These are phyloP conservation scores for Davidsoniella eucalypti DNA, from an alignment of 2,329 filamentous ascomycete genomes.

Conservation along the genomic window DNA sequence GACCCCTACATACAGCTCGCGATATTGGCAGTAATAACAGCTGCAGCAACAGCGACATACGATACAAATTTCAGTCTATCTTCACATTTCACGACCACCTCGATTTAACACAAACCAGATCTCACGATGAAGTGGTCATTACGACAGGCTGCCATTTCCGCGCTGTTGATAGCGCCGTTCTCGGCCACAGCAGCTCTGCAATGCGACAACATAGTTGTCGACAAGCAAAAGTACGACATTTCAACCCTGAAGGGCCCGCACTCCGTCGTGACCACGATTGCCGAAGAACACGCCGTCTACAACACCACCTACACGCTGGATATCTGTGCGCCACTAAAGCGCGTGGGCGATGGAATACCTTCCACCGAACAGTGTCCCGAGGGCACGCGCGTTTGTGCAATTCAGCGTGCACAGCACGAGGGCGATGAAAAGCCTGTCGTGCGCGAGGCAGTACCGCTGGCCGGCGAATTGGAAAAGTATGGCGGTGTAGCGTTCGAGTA, in stretches of 20 bases:
- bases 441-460: constrained; percentile 51
- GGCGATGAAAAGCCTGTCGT: constrained; percentile 32
- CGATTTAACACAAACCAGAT: not conserved
- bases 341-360: constrained; percentile 33
- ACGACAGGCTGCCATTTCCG: not conserved
- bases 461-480: constrained; percentile 47
- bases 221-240: constrained; percentile 47
- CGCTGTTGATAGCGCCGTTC: constrained; percentile 20
- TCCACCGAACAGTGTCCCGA: constrained; percentile 48
- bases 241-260: constrained; percentile 48
- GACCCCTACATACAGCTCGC: too few species aligned
- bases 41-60: not conserved
- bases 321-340: constrained; percentile 52
- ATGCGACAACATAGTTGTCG: constrained; percentile 45
- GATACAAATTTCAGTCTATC: not conserved
- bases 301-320: constrained; percentile 76
- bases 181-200: constrained; percentile 33
- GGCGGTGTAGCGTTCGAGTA: constrained; percentile 47
- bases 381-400: constrained; percentile 62
- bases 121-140: constrained; percentile 6
- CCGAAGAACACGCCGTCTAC: constrained; percentile 34
- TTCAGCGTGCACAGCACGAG: constrained; percentile 40
- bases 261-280: constrained; percentile 44
- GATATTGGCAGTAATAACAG: not conserved
- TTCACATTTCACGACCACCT: not conserved